Conservation (phyloP, 352 stramenopile genomes). For the Heterotrichella gracilis region DNA sequence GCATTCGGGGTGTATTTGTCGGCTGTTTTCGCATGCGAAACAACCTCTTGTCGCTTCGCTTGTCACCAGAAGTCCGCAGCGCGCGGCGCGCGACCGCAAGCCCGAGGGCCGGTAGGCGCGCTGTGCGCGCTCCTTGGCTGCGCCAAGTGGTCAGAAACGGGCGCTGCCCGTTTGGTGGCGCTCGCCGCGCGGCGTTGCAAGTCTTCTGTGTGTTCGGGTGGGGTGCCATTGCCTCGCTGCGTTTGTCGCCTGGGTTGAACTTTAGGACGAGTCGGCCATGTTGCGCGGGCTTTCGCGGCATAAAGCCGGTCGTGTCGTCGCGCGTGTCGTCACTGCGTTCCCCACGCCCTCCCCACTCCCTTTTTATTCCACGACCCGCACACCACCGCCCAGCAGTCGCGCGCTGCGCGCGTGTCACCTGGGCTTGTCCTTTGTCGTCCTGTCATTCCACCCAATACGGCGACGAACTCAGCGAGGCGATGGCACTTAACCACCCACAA, state of each 20-base stretch:
- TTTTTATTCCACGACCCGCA: constrained; percentile 1
- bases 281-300: neutral
- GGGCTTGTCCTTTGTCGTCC: neutral
- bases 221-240: neutral
- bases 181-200: neutral
- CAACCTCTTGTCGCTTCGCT: neutral
- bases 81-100: neutral
- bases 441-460: neutral
- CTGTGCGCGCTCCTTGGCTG: neutral
- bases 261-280: neutral
- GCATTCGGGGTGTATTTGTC: neutral
- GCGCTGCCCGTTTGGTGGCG: neutral
- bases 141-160: neutral
- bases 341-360: neutral
- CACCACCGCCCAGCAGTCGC: neutral
- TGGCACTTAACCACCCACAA: neutral
- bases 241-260: neutral
- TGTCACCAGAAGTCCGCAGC: neutral
- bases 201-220: neutral
- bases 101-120: neutral
- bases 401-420: neutral
- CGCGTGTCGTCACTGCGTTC: neutral
- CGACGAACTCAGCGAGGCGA: neutral
- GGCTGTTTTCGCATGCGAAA: neutral
- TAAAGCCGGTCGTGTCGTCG: neutral